Evolutionary conservation across 2,329 filamentous ascomycete species (phyloP), one percentile per base, ranked within the genome.

Genomic region (Colletotrichum sansevieriae): DNA sequence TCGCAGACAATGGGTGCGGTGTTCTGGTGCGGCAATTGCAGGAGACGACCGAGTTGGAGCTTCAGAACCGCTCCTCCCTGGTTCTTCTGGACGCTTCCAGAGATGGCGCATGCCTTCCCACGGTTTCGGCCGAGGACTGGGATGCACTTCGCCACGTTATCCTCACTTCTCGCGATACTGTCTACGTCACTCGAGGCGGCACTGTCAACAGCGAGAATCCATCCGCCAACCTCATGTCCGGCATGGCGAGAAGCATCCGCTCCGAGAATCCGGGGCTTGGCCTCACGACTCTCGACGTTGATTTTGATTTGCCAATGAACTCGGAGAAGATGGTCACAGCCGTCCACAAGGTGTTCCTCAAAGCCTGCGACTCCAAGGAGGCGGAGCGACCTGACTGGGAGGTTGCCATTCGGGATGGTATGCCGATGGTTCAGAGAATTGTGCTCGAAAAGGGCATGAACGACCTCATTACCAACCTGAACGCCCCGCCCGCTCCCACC

Each of bases 81-180:
- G 46, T 49, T 49, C 46, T 49, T 15, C 15, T 49, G 18, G 46
- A 49, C 46, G 46, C 46, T 10, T 18, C n/a, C 18, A 49, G 20
- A 15, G 22, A 25, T 15, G 56, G 49, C 20, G 71, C 68, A 20
- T 37, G 20, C 47, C 15, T 63, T 63, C 35, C 49, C 33, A 18
- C 5, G 39, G 59, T 65, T 10, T 49, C 46, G 46, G 18, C 10
- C 10, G 46, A 49, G 46, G 46, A 49, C 46, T 49, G 46, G 46
- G 46, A 49, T 25, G 46, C 46, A 20, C 22, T 49, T 10, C n/a
- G 22, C 18, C 46, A 49, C 15, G 18, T 49, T 10, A 25, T 49
- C 18, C 22, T 49, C 10, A 20, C 46, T 7, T 49, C 46, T 20
- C 18, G 18, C 18, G 46, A 49, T 10, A 20, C 22, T 15, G 7